These are phyloP conservation scores for Conoideocrella luteorostrata DNA, from an alignment of 2,329 filamentous ascomycete species.

Conservation along the genomic window DNA sequence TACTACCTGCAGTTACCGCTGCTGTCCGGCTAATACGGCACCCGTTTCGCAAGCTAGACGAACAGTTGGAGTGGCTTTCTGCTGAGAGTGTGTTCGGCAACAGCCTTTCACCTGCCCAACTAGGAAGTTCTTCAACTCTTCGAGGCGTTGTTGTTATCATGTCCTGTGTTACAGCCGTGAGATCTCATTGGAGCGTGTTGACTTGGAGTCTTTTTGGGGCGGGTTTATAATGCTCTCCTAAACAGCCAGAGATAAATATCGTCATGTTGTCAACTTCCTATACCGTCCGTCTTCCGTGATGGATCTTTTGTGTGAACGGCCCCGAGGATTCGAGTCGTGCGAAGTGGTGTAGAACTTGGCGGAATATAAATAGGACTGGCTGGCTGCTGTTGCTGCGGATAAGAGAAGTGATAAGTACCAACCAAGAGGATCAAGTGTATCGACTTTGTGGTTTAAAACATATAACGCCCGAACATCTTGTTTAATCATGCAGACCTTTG, in stretches of 20 bases:
- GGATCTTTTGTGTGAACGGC: not conserved
- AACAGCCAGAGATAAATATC: too few species aligned
- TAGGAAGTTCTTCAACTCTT: not conserved
- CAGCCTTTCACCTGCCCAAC: not conserved
- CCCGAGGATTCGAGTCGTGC: too few species aligned
- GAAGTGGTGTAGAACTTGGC: not conserved
- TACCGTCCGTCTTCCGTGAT: not conserved
- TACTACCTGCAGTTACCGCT: too few species aligned
- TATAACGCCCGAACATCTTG: too few species aligned
- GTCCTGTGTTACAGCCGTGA: not conserved
- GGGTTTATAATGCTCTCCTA: not conserved
- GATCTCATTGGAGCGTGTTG: not conserved
- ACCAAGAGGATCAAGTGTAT: too few species aligned
- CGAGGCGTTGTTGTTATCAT: not conserved
- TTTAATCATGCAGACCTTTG: constrained; percentile 13
- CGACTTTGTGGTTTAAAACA: too few species aligned
- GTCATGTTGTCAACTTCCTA: not conserved
- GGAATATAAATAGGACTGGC: not conserved
- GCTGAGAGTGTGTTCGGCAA: not conserved
- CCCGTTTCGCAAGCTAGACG: not conserved
- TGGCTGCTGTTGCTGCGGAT: not conserved
- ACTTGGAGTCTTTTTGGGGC: not conserved
- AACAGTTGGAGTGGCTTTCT: not conserved
- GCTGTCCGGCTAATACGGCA: constrained; percentile 3
- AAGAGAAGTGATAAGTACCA: not conserved